A percentile compares a stretch with the other conserved stretches of the same genome.
Evolutionary conservation across 2,329 filamentous ascomycete genomes (phyloP).

Genomic region (Aureobasidium subglaciale): DNA sequence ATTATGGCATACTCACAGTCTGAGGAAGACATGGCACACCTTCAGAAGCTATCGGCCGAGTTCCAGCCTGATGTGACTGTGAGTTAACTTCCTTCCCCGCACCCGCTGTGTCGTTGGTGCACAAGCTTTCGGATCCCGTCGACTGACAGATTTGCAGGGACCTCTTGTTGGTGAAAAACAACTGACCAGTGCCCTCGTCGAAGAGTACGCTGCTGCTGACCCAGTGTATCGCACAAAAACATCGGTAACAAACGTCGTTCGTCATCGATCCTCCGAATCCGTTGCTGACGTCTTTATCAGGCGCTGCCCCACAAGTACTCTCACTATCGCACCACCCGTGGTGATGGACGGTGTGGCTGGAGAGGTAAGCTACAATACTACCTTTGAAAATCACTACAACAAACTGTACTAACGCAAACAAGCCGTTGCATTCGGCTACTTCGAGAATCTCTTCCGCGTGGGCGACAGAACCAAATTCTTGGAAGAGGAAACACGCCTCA

Average conservation of each 20-base stretch:
- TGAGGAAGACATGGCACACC: slow-evolving; percentile 52
- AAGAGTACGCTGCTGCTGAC: slow-evolving; percentile 85
- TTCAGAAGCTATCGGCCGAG: slow-evolving; percentile 56
- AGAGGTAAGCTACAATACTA: slow-evolving; percentile 62
- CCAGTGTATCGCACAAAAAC: slow-evolving; percentile 81
- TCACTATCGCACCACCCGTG: slow-evolving; percentile 45
- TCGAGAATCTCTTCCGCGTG: slow-evolving; percentile 69
- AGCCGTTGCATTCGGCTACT: slow-evolving; percentile 92
- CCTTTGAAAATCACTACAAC: slow-evolving; percentile 12
- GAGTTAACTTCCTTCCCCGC: slow-evolving; percentile 25
- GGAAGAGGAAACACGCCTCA: slow-evolving; percentile 65
- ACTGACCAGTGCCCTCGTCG: slow-evolving; percentile 67
- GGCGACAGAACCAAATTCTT: slow-evolving; percentile 59
- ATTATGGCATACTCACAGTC: slow-evolving; percentile 34
- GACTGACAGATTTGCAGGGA: slow-evolving; percentile 49
- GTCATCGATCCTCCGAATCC: no score
- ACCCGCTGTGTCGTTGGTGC: background rate
- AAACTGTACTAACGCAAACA: slow-evolving; percentile 23
- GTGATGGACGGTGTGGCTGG: slow-evolving; percentile 97
- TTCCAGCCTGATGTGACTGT: slow-evolving; percentile 54
- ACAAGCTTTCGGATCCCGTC: slow-evolving; percentile 9
- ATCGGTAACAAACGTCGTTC: slow-evolving; percentile 45
- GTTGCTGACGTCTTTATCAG: slow-evolving; percentile 37
- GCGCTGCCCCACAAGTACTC: slow-evolving; percentile 76
- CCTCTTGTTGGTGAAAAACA: slow-evolving; percentile 73